Conservation (phyloP, 2,329 filamentous ascomycete genomes). For the Scytalidium lignicola region DNA sequence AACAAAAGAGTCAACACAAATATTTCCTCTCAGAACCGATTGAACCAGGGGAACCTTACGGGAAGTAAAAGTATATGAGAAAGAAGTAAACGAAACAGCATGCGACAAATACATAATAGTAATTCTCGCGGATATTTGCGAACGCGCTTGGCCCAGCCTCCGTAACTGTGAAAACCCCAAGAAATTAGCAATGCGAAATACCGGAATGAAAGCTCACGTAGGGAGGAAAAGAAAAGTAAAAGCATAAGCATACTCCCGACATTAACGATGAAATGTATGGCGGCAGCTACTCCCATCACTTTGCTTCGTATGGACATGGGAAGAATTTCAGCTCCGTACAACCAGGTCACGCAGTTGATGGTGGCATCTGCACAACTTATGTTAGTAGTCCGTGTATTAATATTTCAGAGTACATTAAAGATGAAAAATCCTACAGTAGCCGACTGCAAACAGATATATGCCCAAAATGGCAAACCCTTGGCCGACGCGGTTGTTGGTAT, state of each 20-base stretch:
- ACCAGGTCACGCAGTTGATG: slow-evolving; percentile 49
- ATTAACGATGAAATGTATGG: slow-evolving; percentile 49
- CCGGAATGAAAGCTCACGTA: no score
- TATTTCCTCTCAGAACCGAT: no score
- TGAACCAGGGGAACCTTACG: slow-evolving; percentile 27
- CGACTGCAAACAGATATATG: slow-evolving; percentile 51
- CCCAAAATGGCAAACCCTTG: slow-evolving; percentile 55
- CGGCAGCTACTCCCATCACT: slow-evolving; percentile 48
- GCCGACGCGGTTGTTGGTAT: slow-evolving; percentile 46
- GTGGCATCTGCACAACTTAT: slow-evolving; percentile 33
- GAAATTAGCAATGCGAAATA: no score
- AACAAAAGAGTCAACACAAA: no score
- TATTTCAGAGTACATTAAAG: not conserved
- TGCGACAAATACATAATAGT: slow-evolving; percentile 54
- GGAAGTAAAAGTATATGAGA: slow-evolving; percentile 49
- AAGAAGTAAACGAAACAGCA: slow-evolving; percentile 45
- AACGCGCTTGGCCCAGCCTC: slow-evolving; percentile 50
- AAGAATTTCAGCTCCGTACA: slow-evolving; percentile 49
- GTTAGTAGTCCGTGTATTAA: not conserved
- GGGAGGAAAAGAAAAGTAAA: not conserved
- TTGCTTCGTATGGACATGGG: slow-evolving; percentile 47
- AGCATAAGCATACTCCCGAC: slow-evolving; percentile 34
- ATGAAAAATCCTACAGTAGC: slow-evolving; percentile 39
- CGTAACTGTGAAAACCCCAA: slow-evolving; percentile 30
- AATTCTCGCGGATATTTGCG: slow-evolving; percentile 51